Evolutionary conservation across 768 basidiomycete genomes (phyloP).

Genomic region (Leucocoprinus sp.): DNA sequence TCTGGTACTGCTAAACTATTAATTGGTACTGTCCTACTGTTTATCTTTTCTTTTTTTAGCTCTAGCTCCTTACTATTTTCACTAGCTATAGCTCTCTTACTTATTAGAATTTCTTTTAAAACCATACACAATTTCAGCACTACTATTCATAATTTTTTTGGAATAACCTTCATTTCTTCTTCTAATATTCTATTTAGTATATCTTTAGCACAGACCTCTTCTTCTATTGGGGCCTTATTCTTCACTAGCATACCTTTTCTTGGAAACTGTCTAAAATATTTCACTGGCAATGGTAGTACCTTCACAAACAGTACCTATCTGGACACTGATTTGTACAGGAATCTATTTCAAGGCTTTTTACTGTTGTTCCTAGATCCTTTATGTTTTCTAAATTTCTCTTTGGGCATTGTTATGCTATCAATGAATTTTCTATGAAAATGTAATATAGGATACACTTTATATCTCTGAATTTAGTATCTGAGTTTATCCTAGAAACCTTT

Average conservation of each 20-base stretch:
- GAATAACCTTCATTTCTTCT: background rate
- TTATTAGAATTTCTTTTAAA: background rate
- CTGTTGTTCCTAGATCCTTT: no score
- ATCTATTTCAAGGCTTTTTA: no score
- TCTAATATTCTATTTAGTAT: background rate
- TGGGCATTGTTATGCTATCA: no score
- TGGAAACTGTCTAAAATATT: no score
- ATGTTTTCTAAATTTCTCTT: no score
- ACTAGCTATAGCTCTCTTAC: background rate
- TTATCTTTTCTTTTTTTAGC: no score
- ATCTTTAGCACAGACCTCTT: background rate
- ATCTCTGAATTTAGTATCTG: no score
- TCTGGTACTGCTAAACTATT: background rate
- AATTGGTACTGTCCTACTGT: background rate
- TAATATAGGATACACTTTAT: no score
- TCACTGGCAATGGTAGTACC: slow-evolving; percentile 1
- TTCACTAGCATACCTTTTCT: background rate
- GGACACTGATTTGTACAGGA: no score
- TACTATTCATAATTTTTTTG: slow-evolving; percentile 1
- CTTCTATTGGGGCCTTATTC: background rate
- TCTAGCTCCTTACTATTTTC: no score
- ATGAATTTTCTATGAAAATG: no score
- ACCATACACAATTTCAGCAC: background rate
- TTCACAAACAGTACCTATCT: background rate
- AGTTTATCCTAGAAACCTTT: no score